Conservation (phyloP, 768 basidiomycete species). For the Lentinula raphanica region DNA sequence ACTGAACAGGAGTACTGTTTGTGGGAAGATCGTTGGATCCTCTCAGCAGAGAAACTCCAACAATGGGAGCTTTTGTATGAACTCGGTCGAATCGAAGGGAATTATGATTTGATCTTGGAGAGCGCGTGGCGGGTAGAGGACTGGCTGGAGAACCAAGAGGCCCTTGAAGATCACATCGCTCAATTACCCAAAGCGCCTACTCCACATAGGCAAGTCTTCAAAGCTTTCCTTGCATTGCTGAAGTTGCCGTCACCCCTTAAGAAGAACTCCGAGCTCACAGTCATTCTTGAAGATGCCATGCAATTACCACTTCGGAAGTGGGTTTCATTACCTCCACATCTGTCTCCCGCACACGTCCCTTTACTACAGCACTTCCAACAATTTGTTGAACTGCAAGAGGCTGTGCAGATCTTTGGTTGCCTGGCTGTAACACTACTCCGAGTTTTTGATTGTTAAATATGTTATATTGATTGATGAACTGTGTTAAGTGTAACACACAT, state of each 20-base stretch:
- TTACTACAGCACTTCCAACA: constrained; percentile 97
- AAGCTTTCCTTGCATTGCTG: constrained; percentile 86
- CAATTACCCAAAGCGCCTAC: constrained; percentile 83
- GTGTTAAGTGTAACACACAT: too few relatives aligned
- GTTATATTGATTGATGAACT: too few relatives aligned
- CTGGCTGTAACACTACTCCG: constrained; percentile 86
- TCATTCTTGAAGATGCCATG: constrained; percentile 90
- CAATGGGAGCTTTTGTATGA: constrained; percentile 96
- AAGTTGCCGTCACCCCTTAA: constrained; percentile 74
- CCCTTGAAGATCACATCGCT: constrained; percentile 75
- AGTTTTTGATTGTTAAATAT: too few relatives aligned
- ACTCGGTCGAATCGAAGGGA: constrained; percentile 81
- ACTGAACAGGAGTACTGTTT: constrained; percentile 93
- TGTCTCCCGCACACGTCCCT: constrained; percentile 91
- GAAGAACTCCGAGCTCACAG: constrained; percentile 83
- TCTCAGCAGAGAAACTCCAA: constrained; percentile 92
- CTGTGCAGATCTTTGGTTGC: constrained; percentile 89
- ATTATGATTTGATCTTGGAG: constrained; percentile 89
- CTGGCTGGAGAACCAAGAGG: constrained; percentile 79
- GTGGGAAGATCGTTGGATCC: constrained; percentile 99
- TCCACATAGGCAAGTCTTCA: constrained; percentile 95
- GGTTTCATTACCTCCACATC: constrained; percentile 79
- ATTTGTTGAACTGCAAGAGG: constrained; percentile 95
- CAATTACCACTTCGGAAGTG: constrained; percentile 95
- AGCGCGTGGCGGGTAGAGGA: constrained; percentile 93